Percentiles rank a stretch among this genome's conserved stretches.
Conservation (phyloP, 805 yeast species). For the Candida vaughaniae region DNA sequence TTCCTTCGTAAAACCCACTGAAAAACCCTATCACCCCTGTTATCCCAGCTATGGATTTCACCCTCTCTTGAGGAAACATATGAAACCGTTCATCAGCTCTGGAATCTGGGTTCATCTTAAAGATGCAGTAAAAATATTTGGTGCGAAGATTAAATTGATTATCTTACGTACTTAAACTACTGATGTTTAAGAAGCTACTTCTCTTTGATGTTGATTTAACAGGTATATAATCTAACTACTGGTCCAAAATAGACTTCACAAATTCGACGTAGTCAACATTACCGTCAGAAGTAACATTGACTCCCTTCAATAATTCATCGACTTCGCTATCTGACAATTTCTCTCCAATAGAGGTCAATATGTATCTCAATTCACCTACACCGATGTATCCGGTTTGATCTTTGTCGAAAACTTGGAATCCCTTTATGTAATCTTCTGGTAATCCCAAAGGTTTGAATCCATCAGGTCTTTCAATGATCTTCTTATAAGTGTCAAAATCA, state of each 20-base stretch:
- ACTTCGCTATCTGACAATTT: conserved; percentile 88
- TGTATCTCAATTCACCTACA: conserved; percentile 94
- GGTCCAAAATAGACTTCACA: conserved; percentile 90
- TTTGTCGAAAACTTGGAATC: conserved; percentile 95
- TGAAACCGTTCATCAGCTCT: conserved; percentile 46
- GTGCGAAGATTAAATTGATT: no score
- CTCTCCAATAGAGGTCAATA: conserved; percentile 94
- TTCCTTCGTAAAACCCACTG: conserved; percentile 62
- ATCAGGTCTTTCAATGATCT: conserved; percentile 79
- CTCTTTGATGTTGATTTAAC: no score
- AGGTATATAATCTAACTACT: conserved; percentile 39
- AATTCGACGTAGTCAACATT: conserved; percentile 93
- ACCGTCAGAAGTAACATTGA: conserved; percentile 89
- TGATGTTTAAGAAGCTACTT: no score
- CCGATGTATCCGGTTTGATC: conserved; percentile 94
- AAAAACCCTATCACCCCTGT: conserved; percentile 44
- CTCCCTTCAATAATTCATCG: conserved; percentile 94
- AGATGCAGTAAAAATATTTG: no score
- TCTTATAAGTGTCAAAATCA: conserved; percentile 74
- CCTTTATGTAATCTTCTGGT: conserved; percentile 86
- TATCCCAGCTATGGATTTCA: conserved; percentile 39
- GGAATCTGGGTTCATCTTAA: no score
- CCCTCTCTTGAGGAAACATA: conserved; percentile 45
- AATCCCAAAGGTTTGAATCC: conserved; percentile 87
- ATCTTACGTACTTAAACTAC: no score